Evolutionary conservation across 768 basidiomycete species (phyloP), one percentile per base, ranked within the genome.

Genomic region (Trametes maxima): DNA sequence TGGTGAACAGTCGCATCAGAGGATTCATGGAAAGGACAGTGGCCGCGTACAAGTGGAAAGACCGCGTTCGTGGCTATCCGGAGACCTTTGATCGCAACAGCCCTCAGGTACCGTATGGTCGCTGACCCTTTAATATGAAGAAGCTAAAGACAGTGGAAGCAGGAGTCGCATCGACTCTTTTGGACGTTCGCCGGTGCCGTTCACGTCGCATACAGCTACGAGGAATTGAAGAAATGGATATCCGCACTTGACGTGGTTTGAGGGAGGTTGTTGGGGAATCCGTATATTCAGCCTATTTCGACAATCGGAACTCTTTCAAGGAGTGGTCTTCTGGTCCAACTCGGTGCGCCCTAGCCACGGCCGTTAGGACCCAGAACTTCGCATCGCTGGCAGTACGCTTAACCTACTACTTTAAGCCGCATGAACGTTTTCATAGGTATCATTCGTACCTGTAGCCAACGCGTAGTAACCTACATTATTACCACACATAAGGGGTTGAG

Each of bases 151-250:
- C 14, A 17, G 5, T 16, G 25, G 1, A 24, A n/a, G 16, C 19
- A 58, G 57, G 57, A 58, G 48, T 39, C 57, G 7, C 39, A 50
- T 19, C 57, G 57, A n/a, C 57, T 58, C n/a, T 58, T 58, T 44
- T 48, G 57, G 57, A 58, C 57, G 11, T 58, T 50, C 28, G 48
- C 57, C 8, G 57, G 57, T 1, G 57, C 57, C 6, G 56, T 58
- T 6, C 33, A 58, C 42, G 42, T 58, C 42, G 40, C 42, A 19
- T 28, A 58, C 14, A 48, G 57, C 3, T 58, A 50, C 25, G 40
- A 58, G 0, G 17, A 10, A 14, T 37, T 58, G 40, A 35, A 33
- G 44, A 42, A 44, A 19, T 58, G 57, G 57, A 50, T 58, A 7
- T 25, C 8, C 1, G 57, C 48, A 5, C 57, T 58, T 5, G 37